Percentiles rank a stretch among this genome's conserved stretches.
These are phyloP conservation scores for Mycena filopes DNA, from an alignment of 768 basidiomycete species.

Conservation along the genomic window DNA sequence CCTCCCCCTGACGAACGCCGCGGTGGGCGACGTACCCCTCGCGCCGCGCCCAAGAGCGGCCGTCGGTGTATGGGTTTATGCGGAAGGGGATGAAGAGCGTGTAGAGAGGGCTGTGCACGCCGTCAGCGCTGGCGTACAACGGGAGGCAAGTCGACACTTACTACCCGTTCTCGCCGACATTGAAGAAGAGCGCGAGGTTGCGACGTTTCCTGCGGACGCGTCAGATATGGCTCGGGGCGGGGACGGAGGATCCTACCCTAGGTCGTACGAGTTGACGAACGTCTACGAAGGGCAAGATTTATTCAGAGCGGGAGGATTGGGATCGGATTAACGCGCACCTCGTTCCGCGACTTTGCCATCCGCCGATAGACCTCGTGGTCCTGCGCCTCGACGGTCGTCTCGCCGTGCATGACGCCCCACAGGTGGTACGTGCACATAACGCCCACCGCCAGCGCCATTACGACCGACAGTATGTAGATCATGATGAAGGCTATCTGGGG, in stretches of 20 bases:
- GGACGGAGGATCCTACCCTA: conserved; percentile 66
- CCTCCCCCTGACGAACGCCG: conserved; percentile 80
- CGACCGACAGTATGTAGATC: conserved; percentile 77
- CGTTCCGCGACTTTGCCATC: conserved; percentile 73
- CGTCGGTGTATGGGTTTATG: conserved; percentile 85
- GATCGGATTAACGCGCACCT: conserved; percentile 68
- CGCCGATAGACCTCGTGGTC: conserved; percentile 85
- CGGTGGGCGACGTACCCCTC: conserved; percentile 68
- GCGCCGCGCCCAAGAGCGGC: conserved; percentile 80
- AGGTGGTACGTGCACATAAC: conserved; percentile 82
- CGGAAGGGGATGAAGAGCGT: conserved; percentile 88
- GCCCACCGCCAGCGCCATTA: conserved; percentile 79
- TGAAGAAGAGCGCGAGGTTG: conserved; percentile 90
- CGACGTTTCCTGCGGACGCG: conserved; percentile 46
- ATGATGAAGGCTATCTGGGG: conserved; percentile 79
- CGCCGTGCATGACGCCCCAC: conserved; percentile 75
- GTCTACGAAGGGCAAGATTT: conserved; percentile 50
- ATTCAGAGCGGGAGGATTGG: neutral
- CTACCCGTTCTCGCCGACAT: conserved; percentile 84
- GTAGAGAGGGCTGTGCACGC: conserved; percentile 68
- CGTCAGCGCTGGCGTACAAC: neutral
- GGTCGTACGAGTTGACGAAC: conserved; percentile 92
- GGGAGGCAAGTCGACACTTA: conserved; percentile 53
- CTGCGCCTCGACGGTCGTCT: conserved; percentile 91
- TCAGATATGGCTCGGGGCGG: conserved; percentile 38